Percentiles rank a stretch among this genome's conserved stretches.
These are phyloP conservation scores for Debaryomycetaceae sp. DNA, from an alignment of 1,139 yeast genomes.

Conservation along the genomic window DNA sequence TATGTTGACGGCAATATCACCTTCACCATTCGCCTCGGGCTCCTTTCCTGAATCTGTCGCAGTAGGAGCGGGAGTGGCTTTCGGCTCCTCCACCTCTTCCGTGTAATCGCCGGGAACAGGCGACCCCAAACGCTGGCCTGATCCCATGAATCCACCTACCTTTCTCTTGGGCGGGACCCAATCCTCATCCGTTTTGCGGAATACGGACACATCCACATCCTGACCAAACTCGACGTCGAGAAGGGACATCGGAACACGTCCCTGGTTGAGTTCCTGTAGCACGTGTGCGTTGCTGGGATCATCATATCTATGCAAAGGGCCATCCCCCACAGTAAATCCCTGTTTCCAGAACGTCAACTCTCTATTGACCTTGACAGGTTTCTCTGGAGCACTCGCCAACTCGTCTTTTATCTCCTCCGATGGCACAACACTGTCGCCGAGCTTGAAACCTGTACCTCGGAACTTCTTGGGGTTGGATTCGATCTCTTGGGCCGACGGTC, in stretches of 20 bases:
- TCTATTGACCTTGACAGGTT: constrained; percentile 54
- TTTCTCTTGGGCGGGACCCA: constrained; percentile 68
- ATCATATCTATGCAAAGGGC: constrained; percentile 79
- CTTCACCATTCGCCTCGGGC: constrained; percentile 38
- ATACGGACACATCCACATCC: constrained; percentile 93
- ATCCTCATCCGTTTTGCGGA: constrained; percentile 76
- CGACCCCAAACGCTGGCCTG: constrained; percentile 87
- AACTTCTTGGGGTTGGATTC: constrained; percentile 28
- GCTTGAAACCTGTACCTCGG: constrained; percentile 73
- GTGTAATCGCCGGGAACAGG: constrained; percentile 71
- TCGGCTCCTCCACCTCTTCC: constrained; percentile 13
- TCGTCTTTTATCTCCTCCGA: constrained; percentile 35
- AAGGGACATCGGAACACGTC: constrained; percentile 87
- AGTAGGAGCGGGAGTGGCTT: constrained; percentile 7
- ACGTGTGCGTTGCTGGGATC: constrained; percentile 82
- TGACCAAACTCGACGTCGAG: constrained; percentile 86
- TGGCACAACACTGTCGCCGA: constrained; percentile 62
- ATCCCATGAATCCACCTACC: constrained; percentile 72
- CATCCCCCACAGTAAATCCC: constrained; percentile 94
- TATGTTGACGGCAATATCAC: constrained; percentile 77
- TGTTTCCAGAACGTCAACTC: constrained; percentile 93
- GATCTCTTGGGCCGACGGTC: constrained; percentile 27
- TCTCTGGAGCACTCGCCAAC: constrained; percentile 20
- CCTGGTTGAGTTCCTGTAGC: constrained; percentile 76
- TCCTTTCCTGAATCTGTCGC: constrained; percentile 9